Evolutionary conservation across 305 asterid genomes (phyloP), one percentile per base, ranked within the genome.

Genomic region (Nicotiana rustica): DNA sequence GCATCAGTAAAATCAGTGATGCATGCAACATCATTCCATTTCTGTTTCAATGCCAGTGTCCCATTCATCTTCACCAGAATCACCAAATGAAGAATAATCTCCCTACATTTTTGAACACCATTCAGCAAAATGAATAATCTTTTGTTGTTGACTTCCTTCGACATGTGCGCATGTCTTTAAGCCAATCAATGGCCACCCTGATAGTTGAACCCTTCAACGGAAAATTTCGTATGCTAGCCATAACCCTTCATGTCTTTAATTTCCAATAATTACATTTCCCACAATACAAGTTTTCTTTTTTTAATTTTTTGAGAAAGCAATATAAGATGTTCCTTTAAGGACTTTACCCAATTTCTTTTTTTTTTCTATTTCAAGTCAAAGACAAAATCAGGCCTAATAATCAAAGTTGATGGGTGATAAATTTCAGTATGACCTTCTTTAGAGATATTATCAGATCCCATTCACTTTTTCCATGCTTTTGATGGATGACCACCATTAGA

Each of bases 101-200:
- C 59, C 35, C 78, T 41, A 44, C 59, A 36, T 41, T 70, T 18
- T 70, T 70, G 12, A n/a, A 44, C 78, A 70, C 60, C n/a, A 41
- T 18, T 12, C 59, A 5, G 18, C 77, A 70, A 70, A 70, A 70
- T 70, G 33, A 70, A 41, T 70, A 70, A 70, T 69, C 57, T 70
- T 70, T 18, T 70, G 78, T 52, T 70, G 78, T 18, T 70, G 47
- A 70, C 78, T 70, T 69, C 59, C 18, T 70, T 70, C 78, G 18
- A 70, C 60, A 19, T 2, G 18, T 70, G 59, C 19, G 18, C 59
- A 5, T 70, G 59, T 21, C 77, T 70, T 18, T 44, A 19, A 70
- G 59, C 5, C 35, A 41, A 69, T 69, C n/a, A n/a, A n/a, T n/a
- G n/a, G n/a, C n/a, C n/a, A n/a, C n/a, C n/a, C n/a, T n/a, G n/a